phyloP scores from a whole-genome alignment of 1,284 basidiomycete species.

The Ganoderma boninense region DNA sequence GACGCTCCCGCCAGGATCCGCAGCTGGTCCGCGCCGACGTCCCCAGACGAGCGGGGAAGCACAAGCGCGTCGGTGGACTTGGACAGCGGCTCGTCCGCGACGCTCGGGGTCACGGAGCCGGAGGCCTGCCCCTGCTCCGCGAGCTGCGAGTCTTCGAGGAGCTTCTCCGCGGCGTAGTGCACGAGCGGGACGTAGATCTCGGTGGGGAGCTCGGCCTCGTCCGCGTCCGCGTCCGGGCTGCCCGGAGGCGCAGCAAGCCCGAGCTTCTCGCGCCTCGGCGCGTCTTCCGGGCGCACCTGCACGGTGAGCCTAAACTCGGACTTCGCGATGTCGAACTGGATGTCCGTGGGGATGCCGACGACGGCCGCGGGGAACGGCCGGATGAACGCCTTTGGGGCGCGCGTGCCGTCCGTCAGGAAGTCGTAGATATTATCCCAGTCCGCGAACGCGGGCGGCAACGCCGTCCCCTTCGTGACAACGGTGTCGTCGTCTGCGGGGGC shows the following conservation, averaged over 20 bases:
- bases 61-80: slow-evolving; percentile 33
- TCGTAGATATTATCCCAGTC: slow-evolving; percentile 59
- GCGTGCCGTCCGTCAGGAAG: slow-evolving; percentile 83
- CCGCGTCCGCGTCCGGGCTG: slow-evolving; percentile 36
- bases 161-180: slow-evolving; percentile 76
- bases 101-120: slow-evolving; percentile 14
- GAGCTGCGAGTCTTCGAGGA: slow-evolving; percentile 39
- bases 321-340: slow-evolving; percentile 82
- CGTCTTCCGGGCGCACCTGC: slow-evolving; percentile 64
- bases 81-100: slow-evolving; percentile 13
- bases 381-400: slow-evolving; percentile 84
- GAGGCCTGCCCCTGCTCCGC: slow-evolving; percentile 25
- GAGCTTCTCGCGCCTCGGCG: slow-evolving; percentile 33
- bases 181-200: slow-evolving; percentile 91
- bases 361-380: slow-evolving; percentile 83
- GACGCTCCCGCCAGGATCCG: slow-evolving; percentile 17
- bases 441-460: slow-evolving; percentile 20
- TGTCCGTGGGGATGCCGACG: slow-evolving; percentile 71
- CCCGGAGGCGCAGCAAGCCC: slow-evolving; percentile 29
- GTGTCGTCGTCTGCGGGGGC: slow-evolving; percentile 23
- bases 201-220: slow-evolving; percentile 64
- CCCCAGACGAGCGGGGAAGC: slow-evolving; percentile 14
- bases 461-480: slow-evolving; percentile 18
- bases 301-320: slow-evolving; percentile 76
- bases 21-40: slow-evolving; percentile 11